phyloP scores from a whole-genome alignment of 1,284 basidiomycete species.

The Cryptococcus sp. region DNA sequence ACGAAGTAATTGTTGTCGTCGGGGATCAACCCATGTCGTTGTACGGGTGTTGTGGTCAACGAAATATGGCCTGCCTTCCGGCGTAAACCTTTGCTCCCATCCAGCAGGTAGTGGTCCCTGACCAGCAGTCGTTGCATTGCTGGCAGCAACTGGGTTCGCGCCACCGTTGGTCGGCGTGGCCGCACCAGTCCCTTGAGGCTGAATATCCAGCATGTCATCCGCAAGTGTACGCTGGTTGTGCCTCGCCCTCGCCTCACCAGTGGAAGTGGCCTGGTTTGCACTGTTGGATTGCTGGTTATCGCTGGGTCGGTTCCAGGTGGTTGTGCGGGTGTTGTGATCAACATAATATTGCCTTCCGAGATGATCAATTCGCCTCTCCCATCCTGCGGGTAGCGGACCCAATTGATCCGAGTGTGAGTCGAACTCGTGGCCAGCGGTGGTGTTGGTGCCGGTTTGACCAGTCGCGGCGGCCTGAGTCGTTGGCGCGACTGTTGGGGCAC shows the following conservation, averaged over 20 bases:
- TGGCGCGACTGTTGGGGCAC: constrained; percentile 42
- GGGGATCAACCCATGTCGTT: constrained; percentile 97
- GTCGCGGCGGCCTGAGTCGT: constrained; percentile 54
- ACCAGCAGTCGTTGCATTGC: constrained; percentile 69
- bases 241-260: constrained; percentile 70
- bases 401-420: constrained; percentile 76
- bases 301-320: constrained; percentile 81
- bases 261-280: constrained; percentile 57
- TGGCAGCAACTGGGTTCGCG: constrained; percentile 44
- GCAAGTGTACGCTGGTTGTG: constrained; percentile 74
- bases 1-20: constrained; percentile 78
- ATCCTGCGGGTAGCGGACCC: constrained; percentile 79
- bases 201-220: constrained; percentile 70
- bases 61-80: constrained; percentile 97
- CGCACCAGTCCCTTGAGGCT: constrained; percentile 29
- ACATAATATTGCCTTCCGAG: constrained; percentile 89
- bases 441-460: constrained; percentile 47
- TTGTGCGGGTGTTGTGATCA: constrained; percentile 88
- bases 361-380: constrained; percentile 90
- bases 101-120: constrained; percentile 84
- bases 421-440: constrained; percentile 65
- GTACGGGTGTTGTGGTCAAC: constrained; percentile 95
- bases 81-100: constrained; percentile 97
- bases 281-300: constrained; percentile 53
- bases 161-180: constrained; percentile 26